Conservation (phyloP, 495 filamentous ascomycete genomes). For the Cryomyces minteri region DNA sequence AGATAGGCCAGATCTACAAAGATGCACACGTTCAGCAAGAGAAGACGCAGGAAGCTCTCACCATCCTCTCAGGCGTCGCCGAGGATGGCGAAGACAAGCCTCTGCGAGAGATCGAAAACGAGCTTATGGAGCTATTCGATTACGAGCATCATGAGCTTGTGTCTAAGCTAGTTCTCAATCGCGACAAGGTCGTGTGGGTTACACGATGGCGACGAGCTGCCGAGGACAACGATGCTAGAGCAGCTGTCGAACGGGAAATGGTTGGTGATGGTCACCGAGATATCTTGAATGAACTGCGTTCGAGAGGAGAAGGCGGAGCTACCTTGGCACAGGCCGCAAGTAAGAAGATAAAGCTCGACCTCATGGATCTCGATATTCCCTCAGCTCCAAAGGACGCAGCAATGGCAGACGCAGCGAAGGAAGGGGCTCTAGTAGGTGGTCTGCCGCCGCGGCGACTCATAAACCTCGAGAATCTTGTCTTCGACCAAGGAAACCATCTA, state of each 20-base stretch:
- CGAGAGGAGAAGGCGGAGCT: slow-evolving; percentile 24
- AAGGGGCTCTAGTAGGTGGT: slow-evolving; percentile 60
- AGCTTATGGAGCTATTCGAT: slow-evolving; percentile 93
- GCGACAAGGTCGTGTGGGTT: slow-evolving; percentile 86
- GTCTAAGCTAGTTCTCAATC: slow-evolving; percentile 77
- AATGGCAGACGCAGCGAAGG: slow-evolving; percentile 31
- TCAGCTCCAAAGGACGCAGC: slow-evolving; percentile 24
- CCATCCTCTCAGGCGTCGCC: slow-evolving; percentile 54
- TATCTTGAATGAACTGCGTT: slow-evolving; percentile 71
- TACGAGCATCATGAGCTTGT: slow-evolving; percentile 93
- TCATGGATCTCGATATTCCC: slow-evolving; percentile 76
- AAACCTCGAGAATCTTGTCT: slow-evolving; percentile 89
- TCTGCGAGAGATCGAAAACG: slow-evolving; percentile 88
- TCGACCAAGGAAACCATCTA: slow-evolving; percentile 94
- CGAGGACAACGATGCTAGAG: slow-evolving; percentile 60
- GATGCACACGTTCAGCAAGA: slow-evolving; percentile 84
- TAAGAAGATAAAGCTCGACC: slow-evolving; percentile 67
- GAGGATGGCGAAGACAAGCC: slow-evolving; percentile 67
- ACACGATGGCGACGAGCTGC: slow-evolving; percentile 71
- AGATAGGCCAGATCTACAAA: slow-evolving; percentile 70
- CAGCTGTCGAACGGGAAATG: slow-evolving; percentile 76
- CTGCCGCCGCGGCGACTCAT: slow-evolving; percentile 73
- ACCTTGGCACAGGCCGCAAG: slow-evolving; percentile 32
- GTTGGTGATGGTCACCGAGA: slow-evolving; percentile 65
- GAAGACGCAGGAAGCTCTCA: slow-evolving; percentile 64